These are phyloP conservation scores for Angomonas desouzai DNA, from an alignment of 208 protist species.

Conservation along the genomic window DNA sequence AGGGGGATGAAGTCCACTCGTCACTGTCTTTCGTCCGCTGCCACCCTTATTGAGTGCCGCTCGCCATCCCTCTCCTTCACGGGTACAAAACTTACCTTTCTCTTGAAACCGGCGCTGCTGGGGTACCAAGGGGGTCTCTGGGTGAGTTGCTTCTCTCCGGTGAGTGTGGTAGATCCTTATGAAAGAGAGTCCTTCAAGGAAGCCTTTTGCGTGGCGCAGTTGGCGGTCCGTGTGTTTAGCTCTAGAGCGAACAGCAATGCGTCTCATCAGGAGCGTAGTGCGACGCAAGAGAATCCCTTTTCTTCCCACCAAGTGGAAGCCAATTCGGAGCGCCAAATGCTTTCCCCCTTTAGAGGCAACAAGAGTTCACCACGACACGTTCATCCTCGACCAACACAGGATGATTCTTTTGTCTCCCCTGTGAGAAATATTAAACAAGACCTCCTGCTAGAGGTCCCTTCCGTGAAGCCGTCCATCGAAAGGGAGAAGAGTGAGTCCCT, in stretches of 20 bases:
- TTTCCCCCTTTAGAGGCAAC: not conserved
- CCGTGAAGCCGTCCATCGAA: not conserved
- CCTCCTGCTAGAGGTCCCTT: not conserved
- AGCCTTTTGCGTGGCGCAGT: constrained; percentile 46
- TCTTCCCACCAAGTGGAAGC: not conserved
- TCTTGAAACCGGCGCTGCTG: constrained; percentile 69
- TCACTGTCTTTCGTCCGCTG: constrained; percentile 55
- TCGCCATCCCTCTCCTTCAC: constrained; percentile 47
- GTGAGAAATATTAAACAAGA: constrained; percentile 1
- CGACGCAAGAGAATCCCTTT: not conserved
- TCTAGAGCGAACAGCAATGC: not conserved
- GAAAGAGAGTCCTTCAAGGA: constrained; percentile 70
- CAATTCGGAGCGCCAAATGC: not conserved
- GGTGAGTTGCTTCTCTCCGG: constrained; percentile 62
- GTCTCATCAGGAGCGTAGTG: not conserved
- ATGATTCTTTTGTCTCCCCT: not conserved
- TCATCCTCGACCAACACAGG: too few relatives aligned
- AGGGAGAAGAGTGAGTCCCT: constrained; percentile 14
- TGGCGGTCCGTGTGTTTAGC: constrained; percentile 4
- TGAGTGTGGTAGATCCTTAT: constrained; percentile 22
- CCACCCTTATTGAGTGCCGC: constrained; percentile 51
- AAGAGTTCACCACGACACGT: not conserved
- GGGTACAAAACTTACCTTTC: constrained; percentile 53
- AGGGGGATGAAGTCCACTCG: constrained; percentile 62
- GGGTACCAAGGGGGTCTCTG: constrained; percentile 60